Percentiles rank a stretch among this genome's conserved stretches.
These are phyloP conservation scores for Penicillium bialowiezense DNA, from an alignment of 495 filamentous ascomycete genomes.

Conservation along the genomic window DNA sequence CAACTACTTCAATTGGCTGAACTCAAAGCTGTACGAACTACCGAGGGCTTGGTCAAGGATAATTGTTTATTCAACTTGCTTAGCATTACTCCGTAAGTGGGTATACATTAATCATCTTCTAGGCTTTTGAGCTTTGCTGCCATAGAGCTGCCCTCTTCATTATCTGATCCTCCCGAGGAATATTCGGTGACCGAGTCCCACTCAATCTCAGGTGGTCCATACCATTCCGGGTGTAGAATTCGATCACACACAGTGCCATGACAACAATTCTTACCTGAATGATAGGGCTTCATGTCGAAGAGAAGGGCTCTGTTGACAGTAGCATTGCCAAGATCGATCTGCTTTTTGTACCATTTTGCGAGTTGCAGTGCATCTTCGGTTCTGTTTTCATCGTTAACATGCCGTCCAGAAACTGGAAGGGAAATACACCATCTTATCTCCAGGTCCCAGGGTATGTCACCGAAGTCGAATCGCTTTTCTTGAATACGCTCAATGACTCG, in stretches of 20 bases:
- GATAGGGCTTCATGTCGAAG: neutral
- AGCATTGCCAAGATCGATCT: neutral
- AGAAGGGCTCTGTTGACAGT: neutral
- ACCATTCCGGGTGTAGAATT: neutral
- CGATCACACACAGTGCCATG: neutral
- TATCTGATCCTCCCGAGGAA: too few species aligned
- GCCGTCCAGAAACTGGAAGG: neutral
- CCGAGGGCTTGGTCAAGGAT: too few species aligned
- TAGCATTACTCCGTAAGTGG: too few species aligned
- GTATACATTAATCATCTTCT: too few species aligned
- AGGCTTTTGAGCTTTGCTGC: too few species aligned
- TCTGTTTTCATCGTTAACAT: neutral
- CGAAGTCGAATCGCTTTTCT: neutral
- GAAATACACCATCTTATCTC: neutral
- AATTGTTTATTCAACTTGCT: too few species aligned
- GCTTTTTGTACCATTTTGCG: neutral
- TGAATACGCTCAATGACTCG: neutral
- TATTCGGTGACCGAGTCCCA: too few species aligned
- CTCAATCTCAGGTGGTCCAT: neutral
- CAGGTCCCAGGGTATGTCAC: neutral
- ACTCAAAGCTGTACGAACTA: too few species aligned
- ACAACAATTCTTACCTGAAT: constrained; percentile 1
- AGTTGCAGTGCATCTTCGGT: neutral
- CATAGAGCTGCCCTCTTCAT: too few species aligned
- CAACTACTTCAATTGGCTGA: too few species aligned